A percentile compares a stretch with the other conserved stretches of the same genome.
Conservation (phyloP, 192 early-diverging fungal species). For the Podila epicladia region DNA sequence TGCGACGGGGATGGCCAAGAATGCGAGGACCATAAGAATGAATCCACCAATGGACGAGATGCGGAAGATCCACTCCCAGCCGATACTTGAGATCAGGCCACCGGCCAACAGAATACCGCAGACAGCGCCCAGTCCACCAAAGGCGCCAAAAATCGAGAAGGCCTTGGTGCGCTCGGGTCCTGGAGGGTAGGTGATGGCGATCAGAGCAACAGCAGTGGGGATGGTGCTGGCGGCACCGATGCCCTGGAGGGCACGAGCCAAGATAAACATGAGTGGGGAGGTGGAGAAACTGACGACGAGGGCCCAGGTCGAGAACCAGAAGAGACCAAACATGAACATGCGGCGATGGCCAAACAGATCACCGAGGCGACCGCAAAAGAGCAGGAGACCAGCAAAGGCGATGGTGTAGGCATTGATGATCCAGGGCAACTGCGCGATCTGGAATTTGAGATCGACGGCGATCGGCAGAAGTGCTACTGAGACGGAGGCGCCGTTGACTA, state of each 20-base stretch:
- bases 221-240: conserved; percentile 48
- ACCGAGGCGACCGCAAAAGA: conserved; percentile 41
- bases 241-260: conserved; percentile 44
- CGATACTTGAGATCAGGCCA: conserved; percentile 37
- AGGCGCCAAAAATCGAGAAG: conserved; percentile 41
- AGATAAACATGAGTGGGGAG: conserved; percentile 35
- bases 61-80: conserved; percentile 52
- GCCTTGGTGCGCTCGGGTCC: conserved; percentile 40
- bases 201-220: conserved; percentile 41
- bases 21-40: conserved; percentile 19
- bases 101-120: conserved; percentile 40
- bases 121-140: conserved; percentile 35
- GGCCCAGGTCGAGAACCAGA: conserved; percentile 31
- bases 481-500: conserved; percentile 30
- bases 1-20: conserved; percentile 24
- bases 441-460: conserved; percentile 22
- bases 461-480: conserved; percentile 25
- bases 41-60: conserved; percentile 33
- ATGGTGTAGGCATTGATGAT: conserved; percentile 48
- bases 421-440: conserved; percentile 16
- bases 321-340: conserved; percentile 42
- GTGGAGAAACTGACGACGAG: conserved; percentile 35
- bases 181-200: conserved; percentile 29
- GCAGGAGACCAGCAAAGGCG: conserved; percentile 46
- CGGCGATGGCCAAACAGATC: conserved; percentile 50